A percentile compares a stretch with the other conserved stretches of the same genome.
Conservation (phyloP, 768 basidiomycete species). For the Tricholomella constricta region DNA sequence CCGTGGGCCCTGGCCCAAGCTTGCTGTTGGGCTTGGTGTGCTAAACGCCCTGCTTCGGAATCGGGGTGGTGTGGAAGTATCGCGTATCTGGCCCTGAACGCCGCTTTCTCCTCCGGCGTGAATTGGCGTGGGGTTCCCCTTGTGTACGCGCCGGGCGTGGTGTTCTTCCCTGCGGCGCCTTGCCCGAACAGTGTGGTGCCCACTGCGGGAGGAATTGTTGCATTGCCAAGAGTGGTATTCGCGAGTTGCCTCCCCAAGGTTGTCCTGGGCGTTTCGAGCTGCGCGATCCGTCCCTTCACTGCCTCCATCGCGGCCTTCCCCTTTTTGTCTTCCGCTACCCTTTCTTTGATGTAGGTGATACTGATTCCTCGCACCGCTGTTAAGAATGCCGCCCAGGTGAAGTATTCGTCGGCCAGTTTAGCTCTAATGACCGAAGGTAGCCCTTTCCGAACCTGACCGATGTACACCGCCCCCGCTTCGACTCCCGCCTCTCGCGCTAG, state of each 20-base stretch:
- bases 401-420: background rate
- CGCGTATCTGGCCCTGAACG: background rate
- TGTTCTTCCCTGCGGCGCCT: background rate
- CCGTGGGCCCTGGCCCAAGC: background rate
- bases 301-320: background rate
- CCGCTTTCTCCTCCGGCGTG: background rate
- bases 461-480: too few species aligned
- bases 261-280: background rate
- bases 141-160: too few species aligned
- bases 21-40: background rate
- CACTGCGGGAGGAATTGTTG: background rate
- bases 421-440: background rate
- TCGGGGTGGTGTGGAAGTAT: background rate
- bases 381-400: background rate
- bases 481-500: background rate
- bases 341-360: background rate
- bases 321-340: background rate
- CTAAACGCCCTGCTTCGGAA: background rate
- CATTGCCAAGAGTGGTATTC: background rate
- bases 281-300: background rate
- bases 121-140: background rate
- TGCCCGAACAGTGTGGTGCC: background rate
- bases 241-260: background rate
- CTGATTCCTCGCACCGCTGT: background rate
- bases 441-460: background rate